A percentile compares a stretch with the other conserved stretches of the same genome.
These are phyloP conservation scores for Trametes coccinea DNA, from an alignment of 768 basidiomycete genomes.

Conservation along the genomic window DNA sequence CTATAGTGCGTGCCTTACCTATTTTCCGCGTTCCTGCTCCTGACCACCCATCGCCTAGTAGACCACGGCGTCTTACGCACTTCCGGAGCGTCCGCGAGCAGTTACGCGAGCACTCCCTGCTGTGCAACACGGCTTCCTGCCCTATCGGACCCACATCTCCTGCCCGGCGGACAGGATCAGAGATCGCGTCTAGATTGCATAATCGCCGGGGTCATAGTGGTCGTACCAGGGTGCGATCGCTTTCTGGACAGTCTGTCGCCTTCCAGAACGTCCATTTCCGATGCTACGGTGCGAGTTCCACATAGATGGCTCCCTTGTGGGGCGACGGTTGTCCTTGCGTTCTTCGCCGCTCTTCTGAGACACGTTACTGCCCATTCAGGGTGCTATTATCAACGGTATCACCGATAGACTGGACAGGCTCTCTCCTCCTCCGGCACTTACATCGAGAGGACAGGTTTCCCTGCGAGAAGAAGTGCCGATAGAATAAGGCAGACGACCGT, in stretches of 20 bases:
- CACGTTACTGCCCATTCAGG: not conserved
- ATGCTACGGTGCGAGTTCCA: too few relatives aligned
- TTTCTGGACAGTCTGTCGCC: not conserved
- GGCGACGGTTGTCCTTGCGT: not conserved
- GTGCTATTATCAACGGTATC: not conserved
- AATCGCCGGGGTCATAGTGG: not conserved
- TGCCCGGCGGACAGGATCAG: not conserved
- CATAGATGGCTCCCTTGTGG: not conserved
- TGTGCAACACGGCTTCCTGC: not conserved
- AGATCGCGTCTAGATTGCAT: not conserved
- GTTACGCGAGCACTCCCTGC: not conserved
- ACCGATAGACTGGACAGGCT: not conserved
- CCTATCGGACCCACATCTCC: not conserved
- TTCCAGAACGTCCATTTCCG: not conserved
- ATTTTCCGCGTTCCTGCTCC: not conserved
- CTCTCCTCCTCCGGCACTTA: not conserved
- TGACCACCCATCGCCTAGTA: not conserved
- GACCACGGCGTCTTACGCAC: not conserved
- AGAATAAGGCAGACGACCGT: too few relatives aligned
- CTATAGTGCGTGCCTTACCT: conserved; percentile 3
- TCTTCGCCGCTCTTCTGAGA: conserved; percentile 5
- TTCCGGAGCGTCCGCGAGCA: not conserved
- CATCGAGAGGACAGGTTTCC: too few relatives aligned
- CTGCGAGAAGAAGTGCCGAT: too few relatives aligned
- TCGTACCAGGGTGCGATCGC: too few relatives aligned